A percentile compares a stretch with the other conserved stretches of the same genome.
Evolutionary conservation across 2,329 filamentous ascomycete genomes (phyloP).

Genomic region (Phyllosticta citriasiana): DNA sequence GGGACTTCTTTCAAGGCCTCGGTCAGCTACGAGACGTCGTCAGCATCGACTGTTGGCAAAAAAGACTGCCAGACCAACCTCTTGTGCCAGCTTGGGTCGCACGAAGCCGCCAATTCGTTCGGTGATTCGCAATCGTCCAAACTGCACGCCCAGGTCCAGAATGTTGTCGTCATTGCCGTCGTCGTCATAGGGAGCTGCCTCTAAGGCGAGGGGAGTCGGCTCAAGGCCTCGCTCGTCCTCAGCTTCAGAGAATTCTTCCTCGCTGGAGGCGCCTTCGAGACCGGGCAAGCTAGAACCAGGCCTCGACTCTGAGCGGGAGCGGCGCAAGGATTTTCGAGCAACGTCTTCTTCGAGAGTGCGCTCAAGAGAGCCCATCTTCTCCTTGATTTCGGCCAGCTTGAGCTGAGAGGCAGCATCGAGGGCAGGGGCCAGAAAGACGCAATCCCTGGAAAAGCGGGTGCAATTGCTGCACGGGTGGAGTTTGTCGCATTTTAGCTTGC

Average conservation of each 20-base stretch:
- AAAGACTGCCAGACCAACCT: constrained; percentile 39
- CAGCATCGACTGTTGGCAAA: constrained; percentile 7
- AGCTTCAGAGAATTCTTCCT: constrained; percentile 40
- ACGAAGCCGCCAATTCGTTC: constrained; percentile 66
- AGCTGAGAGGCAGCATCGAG: constrained; percentile 61
- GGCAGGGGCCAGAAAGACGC: constrained; percentile 55
- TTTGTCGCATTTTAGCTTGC: constrained; percentile 73
- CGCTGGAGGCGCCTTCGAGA: constrained; percentile 43
- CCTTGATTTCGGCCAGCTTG: constrained; percentile 66
- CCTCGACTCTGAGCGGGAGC: constrained; percentile 8
- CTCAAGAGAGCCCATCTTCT: constrained; percentile 65
- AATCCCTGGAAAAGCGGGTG: constrained; percentile 40
- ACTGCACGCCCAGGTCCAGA: constrained; percentile 59
- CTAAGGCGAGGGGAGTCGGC: constrained; percentile 50
- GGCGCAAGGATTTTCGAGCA: constrained; percentile 33
- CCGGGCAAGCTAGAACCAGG: constrained; percentile 12
- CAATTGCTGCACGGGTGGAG: constrained; percentile 61
- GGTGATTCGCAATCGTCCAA: constrained; percentile 63
- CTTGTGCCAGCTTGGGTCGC: constrained; percentile 59
- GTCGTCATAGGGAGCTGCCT: constrained; percentile 60
- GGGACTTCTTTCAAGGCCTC: constrained; percentile 23
- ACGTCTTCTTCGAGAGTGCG: constrained; percentile 59
- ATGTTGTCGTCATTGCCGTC: constrained; percentile 58
- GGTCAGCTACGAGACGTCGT: constrained; percentile 18
- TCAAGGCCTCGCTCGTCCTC: constrained; percentile 51